Base-by-base conservation (phyloP, 495 filamentous ascomycete genomes). In the Rusavskia elegans region DNA sequence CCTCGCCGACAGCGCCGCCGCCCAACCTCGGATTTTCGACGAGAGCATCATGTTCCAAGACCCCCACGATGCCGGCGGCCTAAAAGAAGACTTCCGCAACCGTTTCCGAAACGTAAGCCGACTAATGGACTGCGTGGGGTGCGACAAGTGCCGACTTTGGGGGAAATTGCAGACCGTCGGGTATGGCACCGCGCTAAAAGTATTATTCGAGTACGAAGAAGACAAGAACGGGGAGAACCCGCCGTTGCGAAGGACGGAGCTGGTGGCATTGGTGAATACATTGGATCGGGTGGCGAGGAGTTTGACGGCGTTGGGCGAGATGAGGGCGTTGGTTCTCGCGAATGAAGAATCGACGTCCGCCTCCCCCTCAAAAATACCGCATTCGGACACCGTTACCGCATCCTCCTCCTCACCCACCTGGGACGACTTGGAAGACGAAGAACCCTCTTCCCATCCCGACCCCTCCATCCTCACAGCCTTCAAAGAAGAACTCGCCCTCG, bases 141-240 rank as follows among this genome's bases (percentile, higher is more conserved):
- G 92, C 67, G 92, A 98, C 70, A 98, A 98, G 69, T 98, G 92
- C 68, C 80, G 92, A 16, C 79, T 98, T 3, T 98, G 92, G 93
- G 92, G 92, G 48, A 98, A 97, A 66, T 66, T 98, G n/a, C 92
- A 98, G 64, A 92, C 88, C 6, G 85, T 84, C 19, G 92, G 92
- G 16, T 97, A 95, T 61, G 93, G 92, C 35, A 89, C 92, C 2
- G 92, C 92, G 10, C 67, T 98, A 36, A 98, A 98, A 66, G 82
- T 98, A 1, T 72, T 98, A 2, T 98, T 97, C 60, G 93, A 98
- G 59, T 94, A 90, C 57, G 88, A 94, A 62, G 81, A 86, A 64
- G 82, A 80, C 56, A 80, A 84, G 46, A 76, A 82, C 51, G 76
- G 77, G 32, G 75, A 82, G 53, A 83, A 86, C 55, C 89, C 88